Evolutionary conservation across 2,329 filamentous ascomycete species (phyloP).

Genomic region (Paecilomyces formosus): DNA sequence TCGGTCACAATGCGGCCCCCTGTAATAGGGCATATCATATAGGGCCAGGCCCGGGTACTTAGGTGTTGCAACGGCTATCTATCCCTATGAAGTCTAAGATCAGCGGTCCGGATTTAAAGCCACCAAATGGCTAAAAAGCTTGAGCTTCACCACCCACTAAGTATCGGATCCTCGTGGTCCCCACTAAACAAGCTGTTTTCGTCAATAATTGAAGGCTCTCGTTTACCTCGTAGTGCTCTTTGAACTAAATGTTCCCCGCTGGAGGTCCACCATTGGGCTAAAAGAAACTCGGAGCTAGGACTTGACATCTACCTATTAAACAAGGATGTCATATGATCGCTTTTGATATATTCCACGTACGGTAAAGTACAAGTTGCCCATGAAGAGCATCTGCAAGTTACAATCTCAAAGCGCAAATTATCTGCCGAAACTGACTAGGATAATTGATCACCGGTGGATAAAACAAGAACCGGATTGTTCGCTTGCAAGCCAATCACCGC

Average conservation of each 20-base stretch:
- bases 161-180: background rate
- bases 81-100: background rate
- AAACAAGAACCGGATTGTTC: background rate
- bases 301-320: background rate
- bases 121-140: background rate
- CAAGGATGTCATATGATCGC: background rate
- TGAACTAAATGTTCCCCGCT: background rate
- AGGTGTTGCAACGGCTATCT: background rate
- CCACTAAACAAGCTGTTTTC: background rate
- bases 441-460: background rate
- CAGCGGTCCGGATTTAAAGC: conserved; percentile 7
- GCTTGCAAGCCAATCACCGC: background rate
- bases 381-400: background rate
- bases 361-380: background rate
- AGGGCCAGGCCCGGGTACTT: background rate
- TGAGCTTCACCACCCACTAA: background rate
- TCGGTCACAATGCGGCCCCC: background rate
- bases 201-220: background rate
- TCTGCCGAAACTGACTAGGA: background rate
- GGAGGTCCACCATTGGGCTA: background rate
- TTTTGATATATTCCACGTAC: background rate
- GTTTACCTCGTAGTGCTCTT: background rate
- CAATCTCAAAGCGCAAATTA: background rate
- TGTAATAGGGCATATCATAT: background rate
- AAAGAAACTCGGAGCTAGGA: background rate